These are phyloP conservation scores for Blastomyces gilchristii DNA, from an alignment of 2,329 filamentous ascomycete species.

Conservation along the genomic window DNA sequence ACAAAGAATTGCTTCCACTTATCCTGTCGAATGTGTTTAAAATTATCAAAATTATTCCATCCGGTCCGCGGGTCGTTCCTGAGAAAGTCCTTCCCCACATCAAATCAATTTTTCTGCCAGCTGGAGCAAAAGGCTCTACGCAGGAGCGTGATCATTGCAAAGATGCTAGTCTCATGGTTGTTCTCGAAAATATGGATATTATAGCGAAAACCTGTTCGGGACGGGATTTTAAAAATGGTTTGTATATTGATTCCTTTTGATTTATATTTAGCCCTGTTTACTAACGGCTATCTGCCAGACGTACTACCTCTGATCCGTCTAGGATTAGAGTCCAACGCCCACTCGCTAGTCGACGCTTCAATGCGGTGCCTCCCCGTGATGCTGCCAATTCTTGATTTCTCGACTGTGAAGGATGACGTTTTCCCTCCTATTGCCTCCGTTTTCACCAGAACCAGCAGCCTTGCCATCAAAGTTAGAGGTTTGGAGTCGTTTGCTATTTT, in stretches of 20 bases:
- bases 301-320: slow-evolving; percentile 76
- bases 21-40: slow-evolving; percentile 90
- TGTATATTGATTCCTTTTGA: slow-evolving; percentile 22
- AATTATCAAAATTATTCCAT: slow-evolving; percentile 69
- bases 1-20: slow-evolving; percentile 71
- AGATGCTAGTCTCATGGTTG: slow-evolving; percentile 83
- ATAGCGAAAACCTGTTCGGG: slow-evolving; percentile 74
- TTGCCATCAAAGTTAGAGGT: slow-evolving; percentile 88
- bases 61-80: slow-evolving; percentile 65
- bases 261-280: neutral
- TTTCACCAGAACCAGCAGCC: slow-evolving; percentile 84
- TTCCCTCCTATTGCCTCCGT: slow-evolving; percentile 86
- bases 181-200: slow-evolving; percentile 70
- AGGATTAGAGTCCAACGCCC: slow-evolving; percentile 79
- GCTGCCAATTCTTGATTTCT: slow-evolving; percentile 86
- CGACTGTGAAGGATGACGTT: slow-evolving; percentile 90
- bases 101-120: slow-evolving; percentile 67
- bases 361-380: slow-evolving; percentile 67
- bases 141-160: slow-evolving; percentile 68
- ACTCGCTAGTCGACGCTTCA: slow-evolving; percentile 77
- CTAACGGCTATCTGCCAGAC: slow-evolving; percentile 43
- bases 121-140: slow-evolving; percentile 34
- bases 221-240: slow-evolving; percentile 89
- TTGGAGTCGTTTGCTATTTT: slow-evolving; percentile 83
- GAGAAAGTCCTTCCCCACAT: slow-evolving; percentile 79